Evolutionary conservation across 1,139 yeast species (phyloP), one percentile per base, ranked within the genome.

Genomic region (Blastobotrys persicus): DNA sequence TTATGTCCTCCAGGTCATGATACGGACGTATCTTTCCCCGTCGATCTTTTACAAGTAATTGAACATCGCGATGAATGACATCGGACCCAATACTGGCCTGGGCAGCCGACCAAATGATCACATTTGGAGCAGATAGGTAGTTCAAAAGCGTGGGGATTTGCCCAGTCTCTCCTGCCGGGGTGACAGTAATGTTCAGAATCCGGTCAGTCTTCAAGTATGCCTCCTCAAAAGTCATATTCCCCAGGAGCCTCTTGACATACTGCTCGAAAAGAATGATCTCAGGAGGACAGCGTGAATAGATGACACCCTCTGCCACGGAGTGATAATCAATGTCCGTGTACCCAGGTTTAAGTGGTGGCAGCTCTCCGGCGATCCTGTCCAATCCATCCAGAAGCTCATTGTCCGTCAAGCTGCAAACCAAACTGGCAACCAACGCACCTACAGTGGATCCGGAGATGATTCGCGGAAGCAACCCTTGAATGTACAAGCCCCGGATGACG

Each of bases 371-470:
- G 46, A 72, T 45, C 50, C 56, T 65, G 61, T 57, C 73, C 64
- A 58, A 70, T 53, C 46, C 71, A 53, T 39, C 58, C 35, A 51
- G 59, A 11, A 80, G 71, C 55, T 84, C 85, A 20, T 75, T 71
- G 55, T 82, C 80, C 2, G 74, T 70, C 49, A 85, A 71, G 5
- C 88, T 79, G 60, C 97, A 88, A 1, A 86, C 88, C 43, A 88
- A 70, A 0, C 95, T 82, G 0, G 96, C 98, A 19, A 89, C 92
- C 1, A 92, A 85, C 0, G 98, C 95, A 1, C 98, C 98, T 50
- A 88, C 88, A 0, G 96, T 94, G 53, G 92, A 85, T 0, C 98
- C 98, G n/a, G 94, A 87, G 34, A 92, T 80, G 2, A 92, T 86
- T 45, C 85, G 70, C 0, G 98, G 98, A 46, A 91, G 71, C 34